phyloP scores from a whole-genome alignment of 1,139 yeast species.

The Lodderomyces jiufengensis region DNA sequence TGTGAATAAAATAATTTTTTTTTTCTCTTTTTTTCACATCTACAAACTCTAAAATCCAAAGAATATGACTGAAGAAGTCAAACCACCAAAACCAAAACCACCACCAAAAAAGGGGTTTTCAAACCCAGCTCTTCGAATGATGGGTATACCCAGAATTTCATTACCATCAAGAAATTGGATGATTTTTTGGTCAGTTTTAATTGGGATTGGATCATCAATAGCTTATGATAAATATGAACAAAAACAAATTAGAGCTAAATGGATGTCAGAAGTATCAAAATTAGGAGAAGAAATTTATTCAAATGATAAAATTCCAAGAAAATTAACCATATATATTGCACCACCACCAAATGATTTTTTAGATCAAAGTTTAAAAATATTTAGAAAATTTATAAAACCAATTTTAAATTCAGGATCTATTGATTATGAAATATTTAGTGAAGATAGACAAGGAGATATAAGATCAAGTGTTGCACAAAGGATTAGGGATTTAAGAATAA shows the following conservation, averaged over 20 bases:
- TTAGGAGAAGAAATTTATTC: conserved; percentile 38
- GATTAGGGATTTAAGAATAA: conserved; percentile 63
- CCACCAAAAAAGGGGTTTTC: conserved; percentile 50
- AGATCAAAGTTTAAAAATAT: conserved; percentile 69
- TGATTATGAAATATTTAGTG: conserved; percentile 74
- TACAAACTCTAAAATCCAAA: too few species aligned
- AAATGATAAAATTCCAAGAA: conserved; percentile 58
- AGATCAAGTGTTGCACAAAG: conserved; percentile 78
- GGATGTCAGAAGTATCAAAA: conserved; percentile 59
- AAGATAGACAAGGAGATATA: conserved; percentile 86
- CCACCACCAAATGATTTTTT: conserved; percentile 96
- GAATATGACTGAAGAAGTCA: conserved; percentile 3
- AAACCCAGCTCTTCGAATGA: conserved; percentile 82
- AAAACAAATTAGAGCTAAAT: conserved; percentile 57
- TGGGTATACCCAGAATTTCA: conserved; percentile 78
- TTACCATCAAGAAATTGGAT: conserved; percentile 92
- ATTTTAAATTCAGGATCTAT: conserved; percentile 80
- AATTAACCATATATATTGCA: conserved; percentile 77
- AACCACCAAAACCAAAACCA: conserved; percentile 8
- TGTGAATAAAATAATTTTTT: too few species aligned
- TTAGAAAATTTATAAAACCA: conserved; percentile 83
- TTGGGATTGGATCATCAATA: conserved; percentile 65
- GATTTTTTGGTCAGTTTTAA: conserved; percentile 77
- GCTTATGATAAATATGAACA: conserved; percentile 79
- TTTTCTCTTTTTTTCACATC: too few species aligned